A percentile compares a stretch with the other conserved stretches of the same genome.
Conservation (phyloP, 805 yeast species). For the Lipomyces spencermartinsiae region DNA sequence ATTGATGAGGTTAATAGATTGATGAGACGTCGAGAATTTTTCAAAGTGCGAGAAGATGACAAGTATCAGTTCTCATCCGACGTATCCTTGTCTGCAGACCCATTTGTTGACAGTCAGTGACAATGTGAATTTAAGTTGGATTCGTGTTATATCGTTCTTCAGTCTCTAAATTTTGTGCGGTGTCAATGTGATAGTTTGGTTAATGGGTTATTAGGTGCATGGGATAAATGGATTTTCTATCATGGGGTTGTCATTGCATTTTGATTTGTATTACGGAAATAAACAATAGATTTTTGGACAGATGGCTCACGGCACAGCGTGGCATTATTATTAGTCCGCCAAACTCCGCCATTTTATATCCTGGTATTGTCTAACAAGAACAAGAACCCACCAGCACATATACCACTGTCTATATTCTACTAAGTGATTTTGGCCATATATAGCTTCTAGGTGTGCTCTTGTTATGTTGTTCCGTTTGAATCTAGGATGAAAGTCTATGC, state of each 20-base stretch:
- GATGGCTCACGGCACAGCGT: too few relatives aligned
- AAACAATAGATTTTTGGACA: too few relatives aligned
- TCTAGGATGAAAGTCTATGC: too few relatives aligned
- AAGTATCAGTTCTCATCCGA: not conserved
- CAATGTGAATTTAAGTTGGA: not conserved
- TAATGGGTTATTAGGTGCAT: not conserved
- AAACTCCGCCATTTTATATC: too few relatives aligned
- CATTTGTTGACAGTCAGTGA: not conserved
- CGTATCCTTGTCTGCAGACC: not conserved
- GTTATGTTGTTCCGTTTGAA: too few relatives aligned
- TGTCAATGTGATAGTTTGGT: not conserved
- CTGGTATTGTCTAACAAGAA: too few relatives aligned
- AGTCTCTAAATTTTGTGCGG: not conserved
- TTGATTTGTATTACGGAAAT: not conserved
- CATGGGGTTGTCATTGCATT: not conserved
- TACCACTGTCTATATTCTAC: too few relatives aligned
- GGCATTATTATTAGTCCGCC: too few relatives aligned
- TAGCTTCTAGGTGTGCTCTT: too few relatives aligned
- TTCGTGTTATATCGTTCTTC: too few relatives aligned
- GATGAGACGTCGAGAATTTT: conserved; percentile 24
- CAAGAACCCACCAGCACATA: too few relatives aligned
- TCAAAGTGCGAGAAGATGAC: conserved; percentile 14
- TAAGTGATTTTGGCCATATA: too few relatives aligned
- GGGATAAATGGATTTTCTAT: not conserved
- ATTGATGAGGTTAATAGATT: conserved; percentile 29